Evolutionary conservation across 2,329 filamentous ascomycete genomes (phyloP).

Genomic region (Lecanicillium sp.): DNA sequence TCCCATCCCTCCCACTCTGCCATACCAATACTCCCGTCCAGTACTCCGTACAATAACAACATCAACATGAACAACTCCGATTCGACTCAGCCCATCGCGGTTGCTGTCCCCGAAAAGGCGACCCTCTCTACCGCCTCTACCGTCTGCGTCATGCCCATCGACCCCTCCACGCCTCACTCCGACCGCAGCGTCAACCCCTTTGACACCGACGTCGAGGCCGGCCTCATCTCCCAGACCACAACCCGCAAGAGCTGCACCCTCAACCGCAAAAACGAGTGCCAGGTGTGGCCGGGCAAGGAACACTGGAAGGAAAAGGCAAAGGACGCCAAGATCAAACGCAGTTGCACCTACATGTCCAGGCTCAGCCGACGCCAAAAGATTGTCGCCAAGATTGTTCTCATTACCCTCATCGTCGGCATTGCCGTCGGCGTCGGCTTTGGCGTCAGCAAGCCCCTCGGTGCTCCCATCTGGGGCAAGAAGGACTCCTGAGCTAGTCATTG

Average conservation of each 20-base stretch:
- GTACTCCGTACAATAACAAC: too few species aligned
- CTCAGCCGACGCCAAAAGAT: slow-evolving; percentile 50
- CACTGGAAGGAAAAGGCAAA: slow-evolving; percentile 56
- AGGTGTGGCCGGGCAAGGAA: slow-evolving; percentile 54
- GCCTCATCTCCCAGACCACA: slow-evolving; percentile 34
- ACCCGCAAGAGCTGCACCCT: slow-evolving; percentile 22
- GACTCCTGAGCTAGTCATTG: slow-evolving; percentile 18
- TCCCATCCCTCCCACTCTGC: not conserved
- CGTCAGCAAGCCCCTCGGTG: slow-evolving; percentile 54
- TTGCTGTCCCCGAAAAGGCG: slow-evolving; percentile 26
- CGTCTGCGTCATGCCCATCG: slow-evolving; percentile 18
- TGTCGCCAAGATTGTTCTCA: slow-evolving; percentile 48
- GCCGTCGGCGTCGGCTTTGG: slow-evolving; percentile 54
- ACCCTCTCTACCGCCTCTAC: slow-evolving; percentile 23
- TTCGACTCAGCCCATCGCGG: slow-evolving; percentile 7
- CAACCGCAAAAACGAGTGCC: slow-evolving; percentile 39
- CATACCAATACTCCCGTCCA: too few species aligned
- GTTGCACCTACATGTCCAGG: slow-evolving; percentile 47
- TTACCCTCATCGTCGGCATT: slow-evolving; percentile 45
- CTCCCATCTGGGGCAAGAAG: slow-evolving; percentile 49
- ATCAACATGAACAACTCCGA: slow-evolving; percentile 18
- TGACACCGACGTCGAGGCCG: slow-evolving; percentile 52
- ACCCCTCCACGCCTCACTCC: slow-evolving; percentile 36
- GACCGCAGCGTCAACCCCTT: slow-evolving; percentile 43
- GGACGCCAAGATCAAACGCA: slow-evolving; percentile 46